Base-by-base conservation (phyloP, 495 filamentous ascomycete genomes). In the Lasiosphaeria miniovina region DNA sequence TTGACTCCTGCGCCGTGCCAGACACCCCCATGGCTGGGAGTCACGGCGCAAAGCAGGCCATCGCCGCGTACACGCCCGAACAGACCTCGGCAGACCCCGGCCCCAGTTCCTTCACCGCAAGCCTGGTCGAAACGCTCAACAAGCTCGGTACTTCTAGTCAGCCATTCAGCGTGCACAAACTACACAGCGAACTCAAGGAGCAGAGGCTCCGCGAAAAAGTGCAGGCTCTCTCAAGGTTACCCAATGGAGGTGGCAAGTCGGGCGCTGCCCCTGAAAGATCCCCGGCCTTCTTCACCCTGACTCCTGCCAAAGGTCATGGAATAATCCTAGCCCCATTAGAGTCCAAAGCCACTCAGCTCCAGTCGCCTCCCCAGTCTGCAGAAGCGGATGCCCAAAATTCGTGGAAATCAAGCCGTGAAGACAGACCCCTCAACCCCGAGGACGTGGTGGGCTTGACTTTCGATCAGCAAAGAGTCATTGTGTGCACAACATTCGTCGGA, bases 401-500 rank as follows among this genome's bases (percentile, higher is more conserved):
- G 15, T 70, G 71, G 58, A 69, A 49, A 33, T 48, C 63, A 43
- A 67, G 65, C 31, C 66, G 62, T 24, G 75, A 78, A 46, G 73
- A 78, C 41, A 66, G 66, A 14, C 65, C 71, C 6, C 67, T 80
- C 32, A 68, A 64, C 50, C 68, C 76, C 11, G 73, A 72, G 31
- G 72, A 76, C 14, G 75, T 76, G 35, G 68, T 74, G 7, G 77
- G 80, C 57, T 65, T 83, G 43, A 79, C 71, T 10, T 80, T 84
- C 52, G 81, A 83, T 35, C 80, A 83, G 48, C 68, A 71, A 11
- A 73, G 81, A 58, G 80, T 82, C 14, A 62, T 84, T 35, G 80
- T 83, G 3, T 82, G 81, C 67, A 83, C 80, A 2, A 83, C 80
- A 0, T 83, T 83, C 61, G 77, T 82, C 35, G 80, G 80, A 43